Evolutionary conservation across 2,329 filamentous ascomycete species (phyloP).

Genomic region (Colletotrichum noveboracense): DNA sequence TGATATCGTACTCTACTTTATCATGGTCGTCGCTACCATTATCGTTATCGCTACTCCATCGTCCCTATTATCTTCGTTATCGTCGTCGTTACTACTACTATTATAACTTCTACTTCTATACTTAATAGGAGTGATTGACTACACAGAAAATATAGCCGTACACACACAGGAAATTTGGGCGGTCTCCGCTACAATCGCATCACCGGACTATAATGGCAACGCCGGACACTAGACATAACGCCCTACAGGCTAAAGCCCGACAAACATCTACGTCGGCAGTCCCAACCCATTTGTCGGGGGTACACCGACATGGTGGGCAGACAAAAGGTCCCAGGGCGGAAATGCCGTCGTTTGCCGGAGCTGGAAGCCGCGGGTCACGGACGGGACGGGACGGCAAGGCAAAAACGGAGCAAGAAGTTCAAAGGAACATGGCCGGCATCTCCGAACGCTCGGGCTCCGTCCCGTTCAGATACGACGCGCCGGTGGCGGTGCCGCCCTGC

Average conservation of each 20-base stretch:
- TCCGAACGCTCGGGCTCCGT: neutral
- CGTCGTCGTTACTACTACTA: no score
- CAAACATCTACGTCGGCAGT: neutral
- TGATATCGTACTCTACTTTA: no score
- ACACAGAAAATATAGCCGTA: no score
- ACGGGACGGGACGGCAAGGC: constrained; percentile 3
- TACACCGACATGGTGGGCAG: neutral
- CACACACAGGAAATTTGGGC: no score
- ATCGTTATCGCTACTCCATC: no score
- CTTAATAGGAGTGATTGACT: no score
- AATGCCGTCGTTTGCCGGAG: neutral
- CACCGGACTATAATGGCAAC: neutral
- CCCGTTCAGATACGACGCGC: neutral
- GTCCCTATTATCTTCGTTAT: no score
- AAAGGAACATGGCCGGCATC: neutral
- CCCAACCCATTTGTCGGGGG: neutral
- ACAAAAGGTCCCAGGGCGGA: neutral
- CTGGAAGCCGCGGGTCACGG: neutral
- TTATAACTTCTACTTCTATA: no score
- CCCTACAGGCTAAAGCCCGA: neutral
- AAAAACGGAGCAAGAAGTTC: neutral
- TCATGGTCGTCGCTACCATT: no score
- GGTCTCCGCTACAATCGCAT: neutral
- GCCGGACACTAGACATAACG: neutral
- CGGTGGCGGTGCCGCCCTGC: neutral